Conservation (phyloP, 225 moss, liverwort and hornwort species). For the Pseudoscleropodium purum region DNA sequence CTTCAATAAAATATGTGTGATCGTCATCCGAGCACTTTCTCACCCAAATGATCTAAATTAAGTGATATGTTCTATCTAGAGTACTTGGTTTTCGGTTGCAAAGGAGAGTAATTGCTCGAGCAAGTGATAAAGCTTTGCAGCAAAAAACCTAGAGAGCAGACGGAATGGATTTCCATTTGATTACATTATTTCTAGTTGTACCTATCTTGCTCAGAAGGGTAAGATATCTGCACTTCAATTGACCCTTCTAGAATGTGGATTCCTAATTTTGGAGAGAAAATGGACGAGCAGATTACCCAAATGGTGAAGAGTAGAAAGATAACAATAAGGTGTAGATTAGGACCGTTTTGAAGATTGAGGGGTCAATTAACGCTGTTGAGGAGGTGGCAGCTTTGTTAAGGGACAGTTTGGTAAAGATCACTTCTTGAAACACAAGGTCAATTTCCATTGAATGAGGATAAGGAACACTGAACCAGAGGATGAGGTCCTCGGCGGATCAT, state of each 20-base stretch:
- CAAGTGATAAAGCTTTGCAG: too few species aligned
- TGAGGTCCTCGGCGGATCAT: too few species aligned
- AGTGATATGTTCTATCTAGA: not conserved
- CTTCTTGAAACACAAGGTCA: too few species aligned
- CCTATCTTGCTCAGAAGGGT: not conserved
- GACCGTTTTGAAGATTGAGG: not conserved
- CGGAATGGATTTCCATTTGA: not conserved
- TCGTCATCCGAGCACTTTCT: not conserved
- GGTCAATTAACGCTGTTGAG: not conserved
- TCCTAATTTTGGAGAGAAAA: not conserved
- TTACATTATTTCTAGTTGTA: not conserved
- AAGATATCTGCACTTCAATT: not conserved
- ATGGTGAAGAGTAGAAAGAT: not conserved
- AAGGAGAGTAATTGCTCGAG: not conserved
- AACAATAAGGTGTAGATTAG: too few species aligned
- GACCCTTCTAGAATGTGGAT: not conserved
- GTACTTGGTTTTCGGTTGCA: not conserved
- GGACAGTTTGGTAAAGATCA: not conserved
- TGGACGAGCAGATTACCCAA: not conserved
- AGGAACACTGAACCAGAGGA: too few species aligned
- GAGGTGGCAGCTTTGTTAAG: not conserved
- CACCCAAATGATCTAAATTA: not conserved
- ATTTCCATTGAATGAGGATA: too few species aligned
- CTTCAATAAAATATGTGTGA: not conserved
- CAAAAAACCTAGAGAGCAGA: not conserved